phyloP scores from a whole-genome alignment of 83 land plant genomes.

The Picea abies region DNA sequence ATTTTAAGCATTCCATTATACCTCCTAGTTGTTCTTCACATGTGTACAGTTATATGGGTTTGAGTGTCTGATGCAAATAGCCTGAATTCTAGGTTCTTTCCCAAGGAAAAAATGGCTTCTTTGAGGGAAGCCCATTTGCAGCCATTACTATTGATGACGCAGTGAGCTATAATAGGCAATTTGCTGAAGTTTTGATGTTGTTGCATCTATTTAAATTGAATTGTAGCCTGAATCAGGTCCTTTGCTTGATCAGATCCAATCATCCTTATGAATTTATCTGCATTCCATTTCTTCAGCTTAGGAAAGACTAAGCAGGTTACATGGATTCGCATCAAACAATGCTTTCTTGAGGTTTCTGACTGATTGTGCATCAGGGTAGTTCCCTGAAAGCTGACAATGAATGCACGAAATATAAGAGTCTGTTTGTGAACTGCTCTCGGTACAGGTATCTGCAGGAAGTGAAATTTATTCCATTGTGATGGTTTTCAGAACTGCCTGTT shows the following conservation, averaged over 20 bases:
- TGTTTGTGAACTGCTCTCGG: background rate
- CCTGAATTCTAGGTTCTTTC: background rate
- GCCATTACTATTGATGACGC: background rate
- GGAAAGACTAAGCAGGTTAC: background rate
- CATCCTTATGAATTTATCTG: background rate
- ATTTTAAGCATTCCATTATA: background rate
- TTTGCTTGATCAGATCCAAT: too few relatives aligned
- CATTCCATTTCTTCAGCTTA: background rate
- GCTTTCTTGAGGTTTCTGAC: too few relatives aligned
- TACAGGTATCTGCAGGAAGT: background rate
- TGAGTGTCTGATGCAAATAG: background rate
- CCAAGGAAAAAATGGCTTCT: background rate
- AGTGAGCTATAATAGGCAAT: background rate
- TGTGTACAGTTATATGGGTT: background rate
- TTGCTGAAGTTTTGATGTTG: background rate
- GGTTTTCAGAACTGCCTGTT: slow-evolving; percentile 4
- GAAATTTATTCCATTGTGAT: background rate
- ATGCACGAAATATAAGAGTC: background rate
- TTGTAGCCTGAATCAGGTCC: background rate
- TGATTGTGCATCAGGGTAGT: background rate
- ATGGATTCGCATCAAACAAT: background rate
- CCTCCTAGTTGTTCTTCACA: background rate
- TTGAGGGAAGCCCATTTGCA: background rate
- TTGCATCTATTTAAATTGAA: background rate
- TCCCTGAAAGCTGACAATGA: background rate